Conservation (phyloP, 1,284 basidiomycete genomes). For the Moesziomyces parantarcticus region DNA sequence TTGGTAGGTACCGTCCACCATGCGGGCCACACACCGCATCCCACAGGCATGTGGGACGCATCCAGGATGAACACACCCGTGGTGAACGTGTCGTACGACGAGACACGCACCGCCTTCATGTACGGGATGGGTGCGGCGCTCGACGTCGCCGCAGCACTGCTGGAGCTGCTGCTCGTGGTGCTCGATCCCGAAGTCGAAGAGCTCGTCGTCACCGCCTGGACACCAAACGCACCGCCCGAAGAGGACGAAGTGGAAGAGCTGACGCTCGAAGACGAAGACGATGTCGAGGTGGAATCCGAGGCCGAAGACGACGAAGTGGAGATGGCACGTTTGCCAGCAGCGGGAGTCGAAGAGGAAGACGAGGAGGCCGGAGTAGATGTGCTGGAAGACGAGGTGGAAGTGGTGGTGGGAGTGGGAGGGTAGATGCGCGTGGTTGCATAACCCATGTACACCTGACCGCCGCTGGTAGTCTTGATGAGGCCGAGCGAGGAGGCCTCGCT, state of each 20-base stretch:
- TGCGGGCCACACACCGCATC: slow-evolving; percentile 61
- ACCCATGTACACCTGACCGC: slow-evolving; percentile 41
- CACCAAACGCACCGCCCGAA: slow-evolving; percentile 1
- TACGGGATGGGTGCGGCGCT: slow-evolving; percentile 27
- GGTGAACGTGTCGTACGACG: slow-evolving; percentile 49
- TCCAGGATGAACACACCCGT: slow-evolving; percentile 54
- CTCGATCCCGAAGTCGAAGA: neutral
- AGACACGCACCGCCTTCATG: slow-evolving; percentile 45
- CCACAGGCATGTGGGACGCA: slow-evolving; percentile 47
- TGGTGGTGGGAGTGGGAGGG: slow-evolving; percentile 17
- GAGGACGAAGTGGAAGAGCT: slow-evolving; percentile 13
- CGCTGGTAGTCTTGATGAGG: slow-evolving; percentile 39
- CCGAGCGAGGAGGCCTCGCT: slow-evolving; percentile 29
- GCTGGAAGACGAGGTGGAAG: slow-evolving; percentile 8
- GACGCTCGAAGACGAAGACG: neutral
- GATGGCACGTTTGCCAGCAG: neutral
- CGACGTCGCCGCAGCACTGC: slow-evolving; percentile 7
- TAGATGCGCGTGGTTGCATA: slow-evolving; percentile 50
- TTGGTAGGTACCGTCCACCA: slow-evolving; percentile 57
- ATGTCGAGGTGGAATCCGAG: slow-evolving; percentile 2
- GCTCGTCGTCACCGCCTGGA: neutral
- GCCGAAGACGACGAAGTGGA: slow-evolving; percentile 4
- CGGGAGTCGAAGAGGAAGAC: slow-evolving; percentile 6
- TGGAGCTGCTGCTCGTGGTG: slow-evolving; percentile 2
- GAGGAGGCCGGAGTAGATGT: slow-evolving; percentile 5